Evolutionary conservation across 371 early-diverging fungal genomes (phyloP), one percentile per base, ranked within the genome.

Genomic region (Mortierella sp.): DNA sequence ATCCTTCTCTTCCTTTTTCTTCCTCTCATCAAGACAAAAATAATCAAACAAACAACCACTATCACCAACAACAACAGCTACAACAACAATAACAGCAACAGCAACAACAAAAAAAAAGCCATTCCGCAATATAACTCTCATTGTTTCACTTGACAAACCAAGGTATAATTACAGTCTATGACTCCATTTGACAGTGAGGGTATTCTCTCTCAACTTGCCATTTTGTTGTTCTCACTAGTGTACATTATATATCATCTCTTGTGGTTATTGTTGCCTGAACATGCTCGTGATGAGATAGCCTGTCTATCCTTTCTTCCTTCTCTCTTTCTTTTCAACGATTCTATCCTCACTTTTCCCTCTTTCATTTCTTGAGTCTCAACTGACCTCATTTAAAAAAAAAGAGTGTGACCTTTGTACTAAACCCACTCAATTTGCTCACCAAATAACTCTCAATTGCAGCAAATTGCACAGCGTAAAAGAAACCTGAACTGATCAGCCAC

Each of bases 311-410:
- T 63, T 8, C 19, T 0, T 19, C 26, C 34, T 7, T 2, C 7
- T 19, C 11, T 26, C 58, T 28, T n/a, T n/a, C 55, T n/a, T 4
- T 60, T 60, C 60, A 60, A 31, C 60, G 31, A 26, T 9, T 28
- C 63, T 63, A 63, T 63, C 63, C 63, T 63, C 63, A 63, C 63
- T 19, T 19, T 63, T 58, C 58, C n/a, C 3, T 28, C 26, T 28
- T 11, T 31, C 63, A 31, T 63, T 31, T 60, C 28, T 60, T 60
- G 28, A 16, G 57, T 6, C 63, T 34, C 58, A 63, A 63, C 63
- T 31, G 34, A 63, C 16, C 63, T 14, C 50, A 11, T 5, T 28
- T 63, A 58, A 11, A 10, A 50, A 50, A 50, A 50, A 58, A 31
- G 31, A 63, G 31, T 31, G 31, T 60, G 60, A 60, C 60, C 28